Base-by-base conservation (phyloP, 805 yeast genomes). In the Grigorovia transvaalensis region DNA sequence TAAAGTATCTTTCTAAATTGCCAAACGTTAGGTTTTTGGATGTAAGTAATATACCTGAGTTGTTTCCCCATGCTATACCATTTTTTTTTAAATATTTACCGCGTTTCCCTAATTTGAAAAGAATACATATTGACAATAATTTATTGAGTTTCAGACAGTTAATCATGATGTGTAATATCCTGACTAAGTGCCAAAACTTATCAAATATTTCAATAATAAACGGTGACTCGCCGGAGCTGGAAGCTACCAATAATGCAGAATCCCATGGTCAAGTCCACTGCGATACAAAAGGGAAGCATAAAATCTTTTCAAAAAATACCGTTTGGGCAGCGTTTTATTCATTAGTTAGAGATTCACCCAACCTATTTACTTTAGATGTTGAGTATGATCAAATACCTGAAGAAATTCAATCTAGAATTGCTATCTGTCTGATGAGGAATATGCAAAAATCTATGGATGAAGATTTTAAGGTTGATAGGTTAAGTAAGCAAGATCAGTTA, bases 341-440 rank as follows among this genome's bases (percentile, higher is more conserved):
- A 46, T 84, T 88, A 2, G 80, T 85, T n/a, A 80, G 81, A 60
- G 74, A 77, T 50, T 79, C 89, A 0, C 74, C 75, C 23, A 75
- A 82, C n/a, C 69, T 90, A 46, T 78, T 81, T 49, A 79, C 82
- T 15, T 67, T 88, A 43, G 93, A 85, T 57, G 72, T 86, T 49
- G 90, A 86, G 58, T 75, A 75, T 52, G 81, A 75, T 19, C 67
- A 73, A 19, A 74, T 86, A 57, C 83, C 90, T 12, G 78, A 76
- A 50, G 72, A 75, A 48, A 75, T 84, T 56, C 81, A 79, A 59
- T 85, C 88, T 44, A 78, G 82, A 59, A 78, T 89, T 53, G 93
- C 95, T 1, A 74, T 86, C 45, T 82, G 85, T 58, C 78, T 93
- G 47, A 82, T 90, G 83, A 78, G 84, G 59, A 90, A 90, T 65